These are phyloP conservation scores for Rosa rugosa DNA, from an alignment of 306 rosid species.

Conservation along the genomic window DNA sequence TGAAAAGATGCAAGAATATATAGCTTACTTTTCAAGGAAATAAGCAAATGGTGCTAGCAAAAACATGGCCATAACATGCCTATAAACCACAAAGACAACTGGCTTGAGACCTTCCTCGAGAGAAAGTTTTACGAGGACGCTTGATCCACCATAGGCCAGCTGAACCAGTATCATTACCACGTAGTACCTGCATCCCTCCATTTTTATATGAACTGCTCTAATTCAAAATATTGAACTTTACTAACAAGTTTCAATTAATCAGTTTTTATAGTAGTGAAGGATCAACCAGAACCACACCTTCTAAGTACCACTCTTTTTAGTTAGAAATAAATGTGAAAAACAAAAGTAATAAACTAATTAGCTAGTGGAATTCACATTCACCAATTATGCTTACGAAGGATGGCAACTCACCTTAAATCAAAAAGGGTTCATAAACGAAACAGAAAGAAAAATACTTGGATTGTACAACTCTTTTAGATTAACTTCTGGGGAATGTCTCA, in stretches of 20 bases:
- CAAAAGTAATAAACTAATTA: neutral
- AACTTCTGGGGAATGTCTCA: neutral
- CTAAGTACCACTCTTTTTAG: neutral
- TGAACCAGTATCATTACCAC: constrained; percentile 27
- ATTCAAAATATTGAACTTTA: neutral
- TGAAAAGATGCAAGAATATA: neutral
- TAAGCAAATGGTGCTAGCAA: constrained; percentile 34
- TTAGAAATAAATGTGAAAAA: neutral
- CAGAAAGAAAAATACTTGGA: neutral
- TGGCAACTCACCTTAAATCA: neutral
- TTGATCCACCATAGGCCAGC: constrained; percentile 25
- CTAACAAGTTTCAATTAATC: neutral
- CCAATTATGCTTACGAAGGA: neutral
- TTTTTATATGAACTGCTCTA: neutral
- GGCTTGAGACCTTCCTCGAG: constrained; percentile 33
- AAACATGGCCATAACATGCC: constrained; percentile 32
- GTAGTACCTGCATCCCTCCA: constrained; percentile 18
- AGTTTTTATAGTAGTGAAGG: neutral
- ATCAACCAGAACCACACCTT: constrained; percentile 8
- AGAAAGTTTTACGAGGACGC: constrained; percentile 24
- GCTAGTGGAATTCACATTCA: constrained; percentile 7
- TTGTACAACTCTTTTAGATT: neutral
- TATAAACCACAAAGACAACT: constrained; percentile 34
- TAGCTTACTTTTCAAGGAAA: constrained; percentile 25
- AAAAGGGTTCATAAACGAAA: neutral